phyloP scores from a whole-genome alignment of 192 early-diverging fungal species.

The Coemansia pectinata region DNA sequence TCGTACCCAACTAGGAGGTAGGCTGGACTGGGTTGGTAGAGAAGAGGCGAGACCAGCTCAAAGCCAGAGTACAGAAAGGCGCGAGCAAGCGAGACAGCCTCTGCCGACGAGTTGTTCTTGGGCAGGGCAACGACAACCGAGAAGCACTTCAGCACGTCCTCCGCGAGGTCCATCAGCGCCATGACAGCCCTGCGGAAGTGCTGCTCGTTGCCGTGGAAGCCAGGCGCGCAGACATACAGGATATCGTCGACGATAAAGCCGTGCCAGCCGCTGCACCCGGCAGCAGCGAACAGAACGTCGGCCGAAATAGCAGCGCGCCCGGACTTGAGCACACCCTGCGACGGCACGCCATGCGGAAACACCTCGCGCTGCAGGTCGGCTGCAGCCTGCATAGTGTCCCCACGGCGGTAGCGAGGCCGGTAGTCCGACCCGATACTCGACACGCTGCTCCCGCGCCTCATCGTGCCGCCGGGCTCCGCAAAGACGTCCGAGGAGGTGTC shows the following conservation, averaged over 20 bases:
- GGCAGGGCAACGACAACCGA: slow-evolving; percentile 46
- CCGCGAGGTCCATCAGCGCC: slow-evolving; percentile 57
- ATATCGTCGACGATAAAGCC: slow-evolving; percentile 45
- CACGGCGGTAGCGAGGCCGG: neutral
- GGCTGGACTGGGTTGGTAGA: slow-evolving; percentile 58
- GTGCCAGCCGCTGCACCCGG: slow-evolving; percentile 34
- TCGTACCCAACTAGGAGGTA: slow-evolving; percentile 64
- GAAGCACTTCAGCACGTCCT: slow-evolving; percentile 42
- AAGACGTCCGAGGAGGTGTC: slow-evolving; percentile 33
- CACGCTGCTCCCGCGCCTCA: neutral
- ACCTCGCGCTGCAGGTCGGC: slow-evolving; percentile 32
- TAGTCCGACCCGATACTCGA: neutral
- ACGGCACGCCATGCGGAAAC: slow-evolving; percentile 48
- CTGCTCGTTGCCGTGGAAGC: slow-evolving; percentile 32
- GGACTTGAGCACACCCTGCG: slow-evolving; percentile 44
- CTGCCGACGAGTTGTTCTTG: slow-evolving; percentile 9
- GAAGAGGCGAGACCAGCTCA: slow-evolving; percentile 58
- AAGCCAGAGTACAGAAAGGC: slow-evolving; percentile 70
- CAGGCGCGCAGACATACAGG: slow-evolving; percentile 29
- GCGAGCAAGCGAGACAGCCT: slow-evolving; percentile 53
- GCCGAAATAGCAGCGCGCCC: slow-evolving; percentile 20
- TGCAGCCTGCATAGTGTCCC: slow-evolving; percentile 24
- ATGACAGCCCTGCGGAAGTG: slow-evolving; percentile 43
- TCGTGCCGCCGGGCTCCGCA: slow-evolving; percentile 12
- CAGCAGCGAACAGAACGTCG: slow-evolving; percentile 19